phyloP scores from a whole-genome alignment of 148 eudicot genomes.

The Chenopodium quinoa region DNA sequence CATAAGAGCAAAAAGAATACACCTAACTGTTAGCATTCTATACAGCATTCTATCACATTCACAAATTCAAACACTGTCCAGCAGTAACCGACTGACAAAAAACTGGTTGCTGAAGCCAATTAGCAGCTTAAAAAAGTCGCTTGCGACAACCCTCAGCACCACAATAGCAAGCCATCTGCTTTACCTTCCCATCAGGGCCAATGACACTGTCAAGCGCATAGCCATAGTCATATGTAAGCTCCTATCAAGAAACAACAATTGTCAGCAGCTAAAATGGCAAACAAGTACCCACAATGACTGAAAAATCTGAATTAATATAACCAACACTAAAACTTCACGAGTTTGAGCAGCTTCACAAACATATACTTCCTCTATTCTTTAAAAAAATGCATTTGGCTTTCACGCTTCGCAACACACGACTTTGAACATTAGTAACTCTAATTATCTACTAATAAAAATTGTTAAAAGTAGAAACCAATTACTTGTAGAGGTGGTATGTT shows the following conservation, averaged over 20 bases:
- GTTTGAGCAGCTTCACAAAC: too few species aligned
- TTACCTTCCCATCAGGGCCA: slow-evolving; percentile 47
- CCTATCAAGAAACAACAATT: slow-evolving; percentile 27
- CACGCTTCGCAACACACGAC: too few species aligned
- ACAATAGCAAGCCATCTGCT: slow-evolving; percentile 43
- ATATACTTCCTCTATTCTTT: too few species aligned
- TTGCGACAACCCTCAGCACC: slow-evolving; percentile 49
- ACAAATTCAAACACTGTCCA: not conserved
- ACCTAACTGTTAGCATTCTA: slow-evolving; percentile 10
- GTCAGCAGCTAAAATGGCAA: not conserved
- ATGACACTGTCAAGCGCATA: slow-evolving; percentile 42
- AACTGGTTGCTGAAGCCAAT: not conserved
- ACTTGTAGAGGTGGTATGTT: slow-evolving; percentile 57
- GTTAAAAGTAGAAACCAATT: not conserved
- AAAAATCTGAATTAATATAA: not conserved
- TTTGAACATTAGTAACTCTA: too few species aligned
- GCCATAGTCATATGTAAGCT: slow-evolving; percentile 49
- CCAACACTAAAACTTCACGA: not conserved
- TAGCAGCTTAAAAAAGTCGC: slow-evolving; percentile 21
- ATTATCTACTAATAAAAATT: too few species aligned
- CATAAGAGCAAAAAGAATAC: not conserved
- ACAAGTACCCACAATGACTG: not conserved
- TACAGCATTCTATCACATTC: slow-evolving; percentile 8
- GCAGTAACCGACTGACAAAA: not conserved
- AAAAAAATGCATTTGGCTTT: too few species aligned